Evolutionary conservation across 225 moss, liverwort and hornwort genomes (phyloP).

Genomic region (Marchantia polymorpha): DNA sequence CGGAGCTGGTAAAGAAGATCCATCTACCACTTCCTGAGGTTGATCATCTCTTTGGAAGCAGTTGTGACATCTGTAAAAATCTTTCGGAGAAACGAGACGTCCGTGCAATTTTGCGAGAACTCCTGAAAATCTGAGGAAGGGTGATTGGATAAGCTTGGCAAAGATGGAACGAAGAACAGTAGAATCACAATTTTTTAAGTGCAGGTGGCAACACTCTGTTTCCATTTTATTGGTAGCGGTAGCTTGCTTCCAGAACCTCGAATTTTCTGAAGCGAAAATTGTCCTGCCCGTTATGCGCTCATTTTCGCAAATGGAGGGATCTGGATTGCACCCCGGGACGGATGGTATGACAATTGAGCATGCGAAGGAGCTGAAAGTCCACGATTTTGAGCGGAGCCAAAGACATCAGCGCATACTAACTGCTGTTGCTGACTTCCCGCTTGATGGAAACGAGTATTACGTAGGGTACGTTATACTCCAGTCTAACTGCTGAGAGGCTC

Average conservation of each 20-base stretch:
- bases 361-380: conserved; percentile 43
- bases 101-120: too few species aligned
- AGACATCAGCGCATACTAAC: conserved; percentile 39
- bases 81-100: too few species aligned
- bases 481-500: background rate
- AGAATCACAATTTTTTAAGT: background rate
- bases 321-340: conserved; percentile 25
- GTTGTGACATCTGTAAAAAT: too few species aligned
- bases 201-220: background rate
- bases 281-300: conserved; percentile 33
- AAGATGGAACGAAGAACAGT: background rate
- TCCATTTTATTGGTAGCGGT: background rate
- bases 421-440: conserved; percentile 57
- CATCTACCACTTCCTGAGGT: too few species aligned
- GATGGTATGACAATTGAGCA: conserved; percentile 48
- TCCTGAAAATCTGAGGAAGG: too few species aligned
- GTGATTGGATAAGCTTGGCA: background rate
- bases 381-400: conserved; percentile 54
- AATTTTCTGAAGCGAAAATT: conserved; percentile 24
- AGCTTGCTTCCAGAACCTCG: conserved; percentile 12
- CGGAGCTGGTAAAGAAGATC: too few species aligned
- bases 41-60: too few species aligned
- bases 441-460: conserved; percentile 64
- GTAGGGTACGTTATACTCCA: conserved; percentile 36
- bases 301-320: conserved; percentile 41